Percentiles rank a stretch among this genome's conserved stretches.
These are phyloP conservation scores for Acanthamoeba castellanii DNA, from an alignment of 208 protist species.

Conservation along the genomic window DNA sequence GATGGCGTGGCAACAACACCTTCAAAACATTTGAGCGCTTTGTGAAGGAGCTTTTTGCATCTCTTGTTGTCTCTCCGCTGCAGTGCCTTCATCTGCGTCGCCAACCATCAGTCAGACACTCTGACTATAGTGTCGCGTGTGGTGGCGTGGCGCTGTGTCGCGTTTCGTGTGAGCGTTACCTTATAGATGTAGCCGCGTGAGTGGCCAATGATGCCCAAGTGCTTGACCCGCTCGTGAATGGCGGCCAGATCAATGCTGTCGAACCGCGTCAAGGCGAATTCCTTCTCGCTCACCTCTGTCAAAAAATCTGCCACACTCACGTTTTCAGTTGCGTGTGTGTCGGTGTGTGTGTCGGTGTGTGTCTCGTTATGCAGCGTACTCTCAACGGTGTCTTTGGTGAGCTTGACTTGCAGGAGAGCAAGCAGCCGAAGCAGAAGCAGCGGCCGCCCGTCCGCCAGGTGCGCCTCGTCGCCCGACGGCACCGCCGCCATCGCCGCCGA, in stretches of 20 bases:
- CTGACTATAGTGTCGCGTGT: background rate
- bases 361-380: background rate
- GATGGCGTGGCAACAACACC: background rate
- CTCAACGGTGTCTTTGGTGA: background rate
- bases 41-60: background rate
- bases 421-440: background rate
- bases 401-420: background rate
- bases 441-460: conserved; percentile 2
- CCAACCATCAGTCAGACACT: background rate
- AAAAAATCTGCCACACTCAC: background rate
- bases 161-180: background rate
- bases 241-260: background rate
- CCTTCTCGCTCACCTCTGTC: background rate
- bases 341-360: background rate
- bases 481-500: background rate
- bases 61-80: background rate
- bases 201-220: conserved; percentile 33
- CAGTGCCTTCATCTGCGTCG: background rate
- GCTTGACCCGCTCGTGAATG: conserved; percentile 3
- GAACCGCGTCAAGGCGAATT: background rate
- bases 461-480: background rate
- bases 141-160: no score
- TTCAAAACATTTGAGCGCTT: conserved; percentile 34
- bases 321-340: background rate
- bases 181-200: conserved; percentile 58